A percentile compares a stretch with the other conserved stretches of the same genome.
Evolutionary conservation across 768 basidiomycete species (phyloP).

Genomic region (Pisolithus orientalis): DNA sequence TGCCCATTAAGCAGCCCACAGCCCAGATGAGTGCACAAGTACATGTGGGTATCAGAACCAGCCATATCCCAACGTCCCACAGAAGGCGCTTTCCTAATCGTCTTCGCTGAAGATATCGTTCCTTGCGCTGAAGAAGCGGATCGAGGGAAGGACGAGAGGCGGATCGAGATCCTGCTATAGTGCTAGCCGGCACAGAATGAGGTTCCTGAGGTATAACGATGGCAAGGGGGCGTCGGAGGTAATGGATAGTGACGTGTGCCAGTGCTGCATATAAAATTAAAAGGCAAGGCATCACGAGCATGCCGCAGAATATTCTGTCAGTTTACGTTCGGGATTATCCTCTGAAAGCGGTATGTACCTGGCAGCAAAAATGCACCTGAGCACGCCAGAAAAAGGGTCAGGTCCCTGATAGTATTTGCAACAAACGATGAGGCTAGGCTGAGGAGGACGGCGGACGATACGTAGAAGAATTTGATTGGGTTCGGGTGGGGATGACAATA

Average conservation of each 20-base stretch:
- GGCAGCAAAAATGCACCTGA: constrained; percentile 58
- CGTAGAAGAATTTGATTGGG: constrained; percentile 39
- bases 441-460: constrained; percentile 36
- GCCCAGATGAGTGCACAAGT: constrained; percentile 53
- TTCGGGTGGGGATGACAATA: constrained; percentile 38
- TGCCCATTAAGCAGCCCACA: constrained; percentile 41
- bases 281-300: background rate
- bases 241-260: constrained; percentile 75
- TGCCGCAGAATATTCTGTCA: background rate
- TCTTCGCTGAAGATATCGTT: constrained; percentile 70
- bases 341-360: constrained; percentile 29
- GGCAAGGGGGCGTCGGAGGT: constrained; percentile 75
- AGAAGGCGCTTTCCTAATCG: constrained; percentile 65
- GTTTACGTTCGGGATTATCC: too few species aligned
- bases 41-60: constrained; percentile 59
- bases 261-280: constrained; percentile 38
- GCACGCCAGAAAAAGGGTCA: constrained; percentile 45
- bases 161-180: constrained; percentile 7
- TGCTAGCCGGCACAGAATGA: constrained; percentile 13
- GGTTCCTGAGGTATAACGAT: constrained; percentile 68
- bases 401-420: constrained; percentile 39
- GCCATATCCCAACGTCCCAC: constrained; percentile 83
- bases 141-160: constrained; percentile 38
- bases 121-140: constrained; percentile 81
- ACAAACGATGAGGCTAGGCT: constrained; percentile 38